A percentile compares a stretch with the other conserved stretches of the same genome.
These are phyloP conservation scores for Cladosporium austrohemisphaericum DNA, from an alignment of 2,329 filamentous ascomycete genomes.

Conservation along the genomic window DNA sequence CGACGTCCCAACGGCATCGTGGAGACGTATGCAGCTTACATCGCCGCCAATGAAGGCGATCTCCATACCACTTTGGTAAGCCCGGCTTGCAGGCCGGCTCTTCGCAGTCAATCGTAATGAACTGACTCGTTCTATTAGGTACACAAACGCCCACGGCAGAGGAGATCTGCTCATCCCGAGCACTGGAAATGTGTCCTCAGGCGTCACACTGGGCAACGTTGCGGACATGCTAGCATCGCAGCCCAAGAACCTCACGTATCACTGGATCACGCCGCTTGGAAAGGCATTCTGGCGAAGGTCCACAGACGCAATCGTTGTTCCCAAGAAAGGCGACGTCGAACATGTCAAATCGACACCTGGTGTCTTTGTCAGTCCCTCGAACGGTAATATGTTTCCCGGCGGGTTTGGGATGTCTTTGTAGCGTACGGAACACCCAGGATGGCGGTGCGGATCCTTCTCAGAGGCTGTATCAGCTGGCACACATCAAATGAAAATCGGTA, in stretches of 20 bases:
- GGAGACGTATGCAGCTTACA: slow-evolving; percentile 14
- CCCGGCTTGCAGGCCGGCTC: too few relatives aligned
- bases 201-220: slow-evolving; percentile 11
- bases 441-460: too few relatives aligned
- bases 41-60: slow-evolving; percentile 1
- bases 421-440: too few relatives aligned
- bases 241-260: not conserved
- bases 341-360: not conserved
- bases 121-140: not conserved
- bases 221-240: slow-evolving; percentile 4
- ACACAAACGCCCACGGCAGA: not conserved
- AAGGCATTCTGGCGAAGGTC: slow-evolving; percentile 7
- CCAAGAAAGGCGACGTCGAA: not conserved
- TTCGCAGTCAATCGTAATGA: too few relatives aligned
- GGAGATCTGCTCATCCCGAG: not conserved
- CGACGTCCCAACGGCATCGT: not conserved
- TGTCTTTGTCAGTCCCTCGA: not conserved
- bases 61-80: not conserved
- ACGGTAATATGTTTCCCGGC: not conserved
- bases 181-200: slow-evolving; percentile 7
- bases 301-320: slow-evolving; percentile 4
- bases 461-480: too few relatives aligned
- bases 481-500: too few relatives aligned
- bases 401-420: too few relatives aligned
- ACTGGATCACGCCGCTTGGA: slow-evolving; percentile 10